Percentiles rank a stretch among this genome's conserved stretches.
phyloP scores from a whole-genome alignment of 208 protist species.

The Wallacemonas sp. region DNA sequence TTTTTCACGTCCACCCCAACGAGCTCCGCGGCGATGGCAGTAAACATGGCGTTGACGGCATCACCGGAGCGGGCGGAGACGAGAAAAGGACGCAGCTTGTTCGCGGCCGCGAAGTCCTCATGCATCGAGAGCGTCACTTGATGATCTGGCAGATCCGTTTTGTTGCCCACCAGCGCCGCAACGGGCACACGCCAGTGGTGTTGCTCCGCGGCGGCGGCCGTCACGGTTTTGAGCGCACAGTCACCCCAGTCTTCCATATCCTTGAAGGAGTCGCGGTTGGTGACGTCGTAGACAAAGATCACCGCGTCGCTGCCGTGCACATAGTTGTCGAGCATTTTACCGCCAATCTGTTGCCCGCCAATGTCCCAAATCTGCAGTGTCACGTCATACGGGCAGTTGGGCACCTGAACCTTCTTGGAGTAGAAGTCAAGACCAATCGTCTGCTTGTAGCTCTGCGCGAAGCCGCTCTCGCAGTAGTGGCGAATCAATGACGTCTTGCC shows the following conservation, averaged over 20 bases:
- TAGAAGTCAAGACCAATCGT: constrained; percentile 97
- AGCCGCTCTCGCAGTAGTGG: constrained; percentile 85
- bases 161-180: constrained; percentile 90
- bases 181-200: constrained; percentile 28
- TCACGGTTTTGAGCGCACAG: constrained; percentile 37
- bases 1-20: constrained; percentile 66
- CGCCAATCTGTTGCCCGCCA: constrained; percentile 92
- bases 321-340: constrained; percentile 94
- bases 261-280: constrained; percentile 89
- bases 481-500: constrained; percentile 93
- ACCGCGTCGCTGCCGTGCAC: constrained; percentile 90
- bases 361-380: constrained; percentile 96
- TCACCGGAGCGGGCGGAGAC: constrained; percentile 93
- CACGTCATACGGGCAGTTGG: constrained; percentile 37
- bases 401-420: constrained; percentile 86
- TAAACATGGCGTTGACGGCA: constrained; percentile 82
- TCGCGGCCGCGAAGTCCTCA: constrained; percentile 49
- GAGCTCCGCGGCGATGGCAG: constrained; percentile 83
- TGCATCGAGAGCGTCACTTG: constrained; percentile 76
- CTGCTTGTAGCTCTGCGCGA: constrained; percentile 91
- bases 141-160: constrained; percentile 89
- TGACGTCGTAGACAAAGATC: constrained; percentile 94
- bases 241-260: constrained; percentile 92
- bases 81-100: constrained; percentile 58
- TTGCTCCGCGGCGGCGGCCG: background rate